These are phyloP conservation scores for Lactarius sp. DNA, from an alignment of 768 basidiomycete species.

Conservation along the genomic window DNA sequence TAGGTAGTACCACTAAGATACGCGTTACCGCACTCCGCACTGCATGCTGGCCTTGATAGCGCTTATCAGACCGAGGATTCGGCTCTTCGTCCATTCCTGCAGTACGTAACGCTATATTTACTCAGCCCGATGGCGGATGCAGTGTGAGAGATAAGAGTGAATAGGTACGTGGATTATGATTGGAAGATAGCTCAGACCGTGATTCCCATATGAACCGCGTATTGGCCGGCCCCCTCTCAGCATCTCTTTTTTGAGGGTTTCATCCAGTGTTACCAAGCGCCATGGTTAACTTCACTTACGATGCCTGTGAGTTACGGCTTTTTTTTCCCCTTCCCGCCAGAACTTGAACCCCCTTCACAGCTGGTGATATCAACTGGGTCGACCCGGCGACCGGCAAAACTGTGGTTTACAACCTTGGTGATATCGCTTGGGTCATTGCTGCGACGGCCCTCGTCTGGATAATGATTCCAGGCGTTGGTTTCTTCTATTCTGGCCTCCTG, in stretches of 20 bases:
- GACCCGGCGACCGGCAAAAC: conserved; percentile 26
- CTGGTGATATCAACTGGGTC: conserved; percentile 37
- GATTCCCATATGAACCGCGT: conserved; percentile 5
- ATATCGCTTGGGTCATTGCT: conserved; percentile 65
- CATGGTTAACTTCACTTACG: conserved; percentile 32
- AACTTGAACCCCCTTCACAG: conserved; percentile 27
- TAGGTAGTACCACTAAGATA: background rate
- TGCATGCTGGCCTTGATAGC: background rate
- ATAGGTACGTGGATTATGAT: conserved; percentile 2
- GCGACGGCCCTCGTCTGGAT: conserved; percentile 76
- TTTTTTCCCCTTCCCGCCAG: background rate
- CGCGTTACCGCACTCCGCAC: background rate
- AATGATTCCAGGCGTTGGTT: conserved; percentile 66
- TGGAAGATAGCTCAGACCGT: conserved; percentile 14
- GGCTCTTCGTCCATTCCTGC: background rate
- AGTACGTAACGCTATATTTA: background rate
- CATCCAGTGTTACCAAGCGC: background rate
- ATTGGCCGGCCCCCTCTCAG: background rate
- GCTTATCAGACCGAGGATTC: background rate
- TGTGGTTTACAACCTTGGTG: conserved; percentile 52
- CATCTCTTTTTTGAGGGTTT: conserved; percentile 1
- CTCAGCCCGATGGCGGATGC: conserved; percentile 1
- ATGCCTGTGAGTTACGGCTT: conserved; percentile 19
- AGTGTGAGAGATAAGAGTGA: background rate
- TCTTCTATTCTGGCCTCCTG: conserved; percentile 87